These are phyloP conservation scores for Fusarium sp. DNA, from an alignment of 2,329 filamentous ascomycete species.

Conservation along the genomic window DNA sequence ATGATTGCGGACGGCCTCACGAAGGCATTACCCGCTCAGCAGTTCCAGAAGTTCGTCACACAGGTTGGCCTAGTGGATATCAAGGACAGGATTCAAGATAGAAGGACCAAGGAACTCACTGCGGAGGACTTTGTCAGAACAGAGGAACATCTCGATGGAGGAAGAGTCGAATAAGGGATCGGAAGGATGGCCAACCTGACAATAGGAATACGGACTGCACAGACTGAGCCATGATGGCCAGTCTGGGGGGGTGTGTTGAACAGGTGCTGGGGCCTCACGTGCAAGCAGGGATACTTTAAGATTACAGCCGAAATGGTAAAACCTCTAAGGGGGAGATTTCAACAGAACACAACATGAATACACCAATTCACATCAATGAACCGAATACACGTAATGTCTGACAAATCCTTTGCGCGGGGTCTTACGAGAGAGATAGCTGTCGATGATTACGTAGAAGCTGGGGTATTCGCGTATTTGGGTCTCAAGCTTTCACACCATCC, in stretches of 20 bases:
- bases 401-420: too few relatives aligned
- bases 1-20: background rate
- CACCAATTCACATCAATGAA: too few relatives aligned
- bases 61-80: background rate
- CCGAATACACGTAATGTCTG: too few relatives aligned
- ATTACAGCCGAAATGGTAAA: background rate
- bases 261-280: background rate
- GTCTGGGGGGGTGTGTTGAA: background rate
- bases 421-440: too few relatives aligned
- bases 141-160: background rate
- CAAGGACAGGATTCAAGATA: background rate
- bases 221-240: background rate
- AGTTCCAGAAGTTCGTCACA: too few relatives aligned
- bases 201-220: background rate
- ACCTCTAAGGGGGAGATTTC: too few relatives aligned
- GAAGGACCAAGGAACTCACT: background rate
- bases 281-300: background rate
- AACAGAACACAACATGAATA: too few relatives aligned
- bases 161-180: background rate
- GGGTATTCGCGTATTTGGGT: too few relatives aligned
- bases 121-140: background rate
- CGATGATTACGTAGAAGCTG: too few relatives aligned
- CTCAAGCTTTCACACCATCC: too few relatives aligned
- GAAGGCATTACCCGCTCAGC: background rate
- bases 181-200: background rate